Base-by-base conservation (phyloP, 1,139 yeast species). In the Debaryomyces udenii region DNA sequence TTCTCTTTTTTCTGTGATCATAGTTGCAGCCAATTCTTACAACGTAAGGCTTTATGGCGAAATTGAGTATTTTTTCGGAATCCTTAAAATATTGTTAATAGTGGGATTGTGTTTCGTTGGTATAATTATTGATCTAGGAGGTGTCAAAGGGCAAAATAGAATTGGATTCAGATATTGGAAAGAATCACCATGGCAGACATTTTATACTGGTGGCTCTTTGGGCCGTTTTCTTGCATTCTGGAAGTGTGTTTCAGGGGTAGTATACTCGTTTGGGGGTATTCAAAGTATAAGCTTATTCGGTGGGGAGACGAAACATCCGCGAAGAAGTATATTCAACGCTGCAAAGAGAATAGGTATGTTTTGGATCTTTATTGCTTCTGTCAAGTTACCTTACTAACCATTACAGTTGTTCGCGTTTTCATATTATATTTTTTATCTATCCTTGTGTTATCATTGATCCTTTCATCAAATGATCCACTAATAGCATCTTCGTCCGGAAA, bases 281-380 rank as follows among this genome's bases (percentile, higher is more conserved):
- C 70, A 74, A 53, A 53, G 68, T 41, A 68, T 76, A 31, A 67
- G 74, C 22, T 46, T 73, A 32, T 62, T 76, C 11, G 74, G 75
- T 17, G 76, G 80, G 14, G 83, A 78, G 56, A 70, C 76, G 16
- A 50, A 64, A 47, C 62, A 71, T 48, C 80, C 80, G 38, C 65
- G 82, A 59, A 64, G 70, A 43, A 66, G 74, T 31, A 65, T 76
- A 18, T 71, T 70, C 41, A 66, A 66, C 26, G 81, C 81, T 9
- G 69, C 76, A 32, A 70, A 66, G 41, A 65, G 78, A 49, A 68
- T 75, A 39, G 22, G 32, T 29, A 14, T 31, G 34, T 28, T 7
- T n/a, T n/a, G n/a, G n/a, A n/a, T n/a, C n/a, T n/a, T n/a, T 18
- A 22, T 18, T 24, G 22, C 17, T 7, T 3, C 11, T 9, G 9